Percentiles rank a stretch among this genome's conserved stretches.
Evolutionary conservation across 176 grass and related monocot species (phyloP).

Genomic region (Oryza meyeriana): DNA sequence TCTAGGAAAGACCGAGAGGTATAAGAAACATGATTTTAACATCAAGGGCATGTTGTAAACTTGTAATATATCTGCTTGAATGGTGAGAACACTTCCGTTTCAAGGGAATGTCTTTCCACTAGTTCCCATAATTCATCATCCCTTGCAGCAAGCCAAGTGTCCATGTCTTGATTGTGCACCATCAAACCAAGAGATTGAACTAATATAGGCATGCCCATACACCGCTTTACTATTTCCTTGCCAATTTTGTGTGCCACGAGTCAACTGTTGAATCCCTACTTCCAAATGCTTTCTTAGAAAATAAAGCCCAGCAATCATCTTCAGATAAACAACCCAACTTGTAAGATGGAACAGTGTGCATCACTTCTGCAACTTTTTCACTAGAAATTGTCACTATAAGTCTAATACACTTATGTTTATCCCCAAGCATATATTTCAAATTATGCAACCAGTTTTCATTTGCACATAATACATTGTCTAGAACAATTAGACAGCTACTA

Average conservation of each 20-base stretch:
- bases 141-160: constrained; percentile 1
- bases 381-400: constrained; percentile 43
- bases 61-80: not conserved
- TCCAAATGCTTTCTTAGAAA: constrained; percentile 29
- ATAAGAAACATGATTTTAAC: constrained; percentile 24
- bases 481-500: constrained; percentile 19
- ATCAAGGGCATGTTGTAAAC: not conserved
- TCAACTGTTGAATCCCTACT: not conserved
- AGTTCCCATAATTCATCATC: not conserved
- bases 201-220: not conserved
- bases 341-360: constrained; percentile 16
- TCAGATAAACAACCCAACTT: constrained; percentile 22
- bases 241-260: not conserved
- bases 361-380: constrained; percentile 30
- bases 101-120: not conserved
- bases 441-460: constrained; percentile 26
- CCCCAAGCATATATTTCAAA: constrained; percentile 11
- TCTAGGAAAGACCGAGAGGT: constrained; percentile 22
- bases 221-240: constrained; percentile 21
- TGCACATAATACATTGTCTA: constrained; percentile 12
- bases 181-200: constrained; percentile 12
- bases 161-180: constrained; percentile 3
- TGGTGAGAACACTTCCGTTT: not conserved
- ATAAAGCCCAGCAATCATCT: constrained; percentile 30
- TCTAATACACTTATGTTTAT: not conserved